These are phyloP conservation scores for Gossypium raimondii DNA, from an alignment of 345 rosid species.

Conservation along the genomic window DNA sequence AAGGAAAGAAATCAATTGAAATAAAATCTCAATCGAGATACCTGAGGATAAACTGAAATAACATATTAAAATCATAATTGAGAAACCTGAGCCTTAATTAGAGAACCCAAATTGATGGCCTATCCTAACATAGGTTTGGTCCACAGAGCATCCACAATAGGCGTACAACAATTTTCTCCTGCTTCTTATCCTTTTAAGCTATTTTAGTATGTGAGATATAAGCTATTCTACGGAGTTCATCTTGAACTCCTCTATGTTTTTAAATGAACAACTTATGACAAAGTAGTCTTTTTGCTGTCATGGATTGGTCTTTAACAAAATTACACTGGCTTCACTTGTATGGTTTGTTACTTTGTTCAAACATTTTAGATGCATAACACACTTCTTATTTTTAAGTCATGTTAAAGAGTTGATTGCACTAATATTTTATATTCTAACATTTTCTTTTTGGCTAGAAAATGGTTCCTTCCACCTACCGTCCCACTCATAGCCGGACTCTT, in stretches of 20 bases:
- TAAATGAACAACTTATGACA: not conserved
- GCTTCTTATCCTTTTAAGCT: not conserved
- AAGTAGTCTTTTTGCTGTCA: not conserved
- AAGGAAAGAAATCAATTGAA: too few species aligned
- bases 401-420: conserved; percentile 6
- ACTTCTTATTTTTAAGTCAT: not conserved
- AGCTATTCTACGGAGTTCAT: conserved; percentile 8
- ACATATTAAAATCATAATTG: too few species aligned
- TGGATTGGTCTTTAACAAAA: not conserved
- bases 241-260: not conserved
- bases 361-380: not conserved
- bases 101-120: too few species aligned
- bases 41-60: too few species aligned
- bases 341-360: not conserved
- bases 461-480: conserved; percentile 67
- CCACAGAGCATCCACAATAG: too few species aligned
- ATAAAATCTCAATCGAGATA: too few species aligned
- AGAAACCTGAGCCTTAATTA: too few species aligned
- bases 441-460: conserved; percentile 41
- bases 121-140: too few species aligned
- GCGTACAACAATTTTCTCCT: not conserved
- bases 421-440: not conserved
- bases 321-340: not conserved
- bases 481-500: conserved; percentile 74
- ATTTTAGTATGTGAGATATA: not conserved